These are phyloP conservation scores for Aurantiochytrium sp. DNA, from an alignment of 108 stramenopile species.

Conservation along the genomic window DNA sequence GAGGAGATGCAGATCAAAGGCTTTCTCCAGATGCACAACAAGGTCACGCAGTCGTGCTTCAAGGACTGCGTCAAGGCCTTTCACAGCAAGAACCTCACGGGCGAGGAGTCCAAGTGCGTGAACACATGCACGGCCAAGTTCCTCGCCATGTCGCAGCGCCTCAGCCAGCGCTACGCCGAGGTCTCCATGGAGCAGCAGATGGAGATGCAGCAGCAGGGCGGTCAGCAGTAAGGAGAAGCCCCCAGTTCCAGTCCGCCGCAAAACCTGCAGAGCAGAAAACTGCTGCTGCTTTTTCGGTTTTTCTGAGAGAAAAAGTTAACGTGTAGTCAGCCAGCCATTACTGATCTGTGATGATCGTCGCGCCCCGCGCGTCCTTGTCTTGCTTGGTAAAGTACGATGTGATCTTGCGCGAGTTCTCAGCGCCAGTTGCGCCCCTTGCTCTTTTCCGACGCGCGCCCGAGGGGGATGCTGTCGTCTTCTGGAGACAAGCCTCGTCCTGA, in stretches of 20 bases:
- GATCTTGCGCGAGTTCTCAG: background rate
- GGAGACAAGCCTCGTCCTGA: background rate
- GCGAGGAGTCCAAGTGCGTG: slow-evolving; percentile 11
- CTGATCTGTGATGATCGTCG: background rate
- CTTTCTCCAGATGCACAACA: slow-evolving; percentile 11
- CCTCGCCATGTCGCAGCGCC: slow-evolving; percentile 10
- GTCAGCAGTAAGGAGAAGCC: background rate
- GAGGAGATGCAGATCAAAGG: slow-evolving; percentile 25
- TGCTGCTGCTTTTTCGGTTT: too few species aligned
- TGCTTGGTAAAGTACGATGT: background rate
- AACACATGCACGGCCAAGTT: background rate
- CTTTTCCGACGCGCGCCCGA: background rate
- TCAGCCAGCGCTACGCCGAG: background rate
- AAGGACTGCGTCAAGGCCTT: slow-evolving; percentile 30
- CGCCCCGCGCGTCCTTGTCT: too few species aligned
- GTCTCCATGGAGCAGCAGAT: slow-evolving; percentile 11
- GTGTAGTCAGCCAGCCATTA: background rate
- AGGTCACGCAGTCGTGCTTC: background rate
- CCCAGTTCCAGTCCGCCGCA: background rate
- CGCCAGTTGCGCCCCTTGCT: background rate
- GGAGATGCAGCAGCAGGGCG: slow-evolving; percentile 17
- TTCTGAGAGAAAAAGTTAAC: too few species aligned
- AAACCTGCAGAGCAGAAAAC: background rate
- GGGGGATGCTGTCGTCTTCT: background rate
- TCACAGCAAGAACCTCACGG: slow-evolving; percentile 29